phyloP scores from a whole-genome alignment of 805 yeast genomes.

The Clavispora asparagi region DNA sequence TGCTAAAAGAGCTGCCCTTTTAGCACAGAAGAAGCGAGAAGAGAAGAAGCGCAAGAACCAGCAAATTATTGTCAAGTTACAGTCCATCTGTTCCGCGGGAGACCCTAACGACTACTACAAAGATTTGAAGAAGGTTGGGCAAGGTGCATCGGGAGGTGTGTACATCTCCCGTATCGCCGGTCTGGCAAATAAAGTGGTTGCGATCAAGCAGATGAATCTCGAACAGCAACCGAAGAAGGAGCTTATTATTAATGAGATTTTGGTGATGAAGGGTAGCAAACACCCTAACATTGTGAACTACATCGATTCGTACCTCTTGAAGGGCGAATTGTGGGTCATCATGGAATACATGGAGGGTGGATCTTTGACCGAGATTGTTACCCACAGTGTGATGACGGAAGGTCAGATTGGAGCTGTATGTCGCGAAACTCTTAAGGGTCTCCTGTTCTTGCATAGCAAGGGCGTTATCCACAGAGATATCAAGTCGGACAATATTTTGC shows the following conservation, averaged over 20 bases:
- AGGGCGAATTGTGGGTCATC: slow-evolving; percentile 88
- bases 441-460: slow-evolving; percentile 81
- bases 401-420: slow-evolving; percentile 95
- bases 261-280: slow-evolving; percentile 17
- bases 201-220: slow-evolving; percentile 93
- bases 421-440: slow-evolving; percentile 82
- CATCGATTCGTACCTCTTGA: slow-evolving; percentile 37
- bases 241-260: slow-evolving; percentile 53
- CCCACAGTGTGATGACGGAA: slow-evolving; percentile 84
- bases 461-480: slow-evolving; percentile 96
- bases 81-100: slow-evolving; percentile 74
- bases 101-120: slow-evolving; percentile 73
- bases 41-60: slow-evolving; percentile 68
- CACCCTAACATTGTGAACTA: slow-evolving; percentile 17
- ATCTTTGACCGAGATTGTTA: slow-evolving; percentile 89
- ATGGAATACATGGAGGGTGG: slow-evolving; percentile 99
- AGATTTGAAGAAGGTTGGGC: slow-evolving; percentile 82
- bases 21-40: slow-evolving; percentile 67
- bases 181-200: slow-evolving; percentile 44
- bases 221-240: slow-evolving; percentile 96
- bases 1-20: slow-evolving; percentile 49
- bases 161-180: slow-evolving; percentile 70
- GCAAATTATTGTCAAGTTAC: slow-evolving; percentile 65
- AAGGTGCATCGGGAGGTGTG: slow-evolving; percentile 98
- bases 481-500: slow-evolving; percentile 86